Evolutionary conservation across 352 stramenopile species (phyloP), one percentile per base, ranked within the genome.

Genomic region (Globisporangium abappressorium): DNA sequence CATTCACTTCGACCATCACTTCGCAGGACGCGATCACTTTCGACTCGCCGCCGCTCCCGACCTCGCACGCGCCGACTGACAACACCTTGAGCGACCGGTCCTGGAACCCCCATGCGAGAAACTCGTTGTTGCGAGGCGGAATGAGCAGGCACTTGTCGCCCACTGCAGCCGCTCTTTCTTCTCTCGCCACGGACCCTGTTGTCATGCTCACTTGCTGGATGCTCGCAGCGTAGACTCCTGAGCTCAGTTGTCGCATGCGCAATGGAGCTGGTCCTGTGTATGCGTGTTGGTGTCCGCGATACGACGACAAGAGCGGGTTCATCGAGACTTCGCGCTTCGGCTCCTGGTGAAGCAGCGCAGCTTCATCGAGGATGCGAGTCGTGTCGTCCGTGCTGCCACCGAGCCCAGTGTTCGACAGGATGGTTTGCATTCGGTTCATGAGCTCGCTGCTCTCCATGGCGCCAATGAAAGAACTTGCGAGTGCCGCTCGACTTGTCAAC

Each of bases 381-480:
- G 69, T 70, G 15, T 78, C 64, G 41, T 79, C 79, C 0, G 58
- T 59, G 20, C 36, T 49, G 4, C 79, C 70, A 18, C 76, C 62
- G 7, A 64, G 57, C 33, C 9, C 75, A 43, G 15, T 76, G 67
- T 74, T 88, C 11, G 78, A 81, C 55, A 91, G 55, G 9, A 91
- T 91, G 33, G 77, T 91, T 49, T 91, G 83, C 79, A 91, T 79
- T n/a, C 83, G 78, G 8, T 73, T 82, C 41, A 91, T 82, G 43
- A 90, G 70, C 51, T 91, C 83, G 20, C 78, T 84, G 33, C 78
- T 80, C 70, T 91, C 83, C 20, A 91, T 81, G 8, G 56, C 64
- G 2, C 64, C 64, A 9, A 69, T 69, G 73, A 91, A 90, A 18
- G 83, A 90, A 28, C 66, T 85, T 1, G 83, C 70, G 18, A 90